These are phyloP conservation scores for Skeletonema costatum DNA, from an alignment of 108 stramenopile genomes.

Conservation along the genomic window DNA sequence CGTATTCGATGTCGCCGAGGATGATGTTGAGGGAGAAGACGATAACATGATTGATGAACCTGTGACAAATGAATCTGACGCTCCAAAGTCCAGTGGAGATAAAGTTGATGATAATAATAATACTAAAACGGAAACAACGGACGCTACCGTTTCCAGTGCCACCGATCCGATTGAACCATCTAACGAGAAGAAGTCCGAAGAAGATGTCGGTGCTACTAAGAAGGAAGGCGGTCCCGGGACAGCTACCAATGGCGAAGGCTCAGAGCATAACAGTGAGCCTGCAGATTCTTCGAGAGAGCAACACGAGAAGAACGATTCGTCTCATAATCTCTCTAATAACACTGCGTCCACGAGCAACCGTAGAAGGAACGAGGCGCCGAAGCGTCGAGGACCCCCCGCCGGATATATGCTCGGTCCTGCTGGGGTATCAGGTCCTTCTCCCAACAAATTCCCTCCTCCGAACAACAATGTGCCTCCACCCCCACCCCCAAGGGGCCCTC, in stretches of 20 bases:
- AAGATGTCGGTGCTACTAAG: background rate
- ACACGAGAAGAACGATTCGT: conserved; percentile 8
- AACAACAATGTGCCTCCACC: conserved; percentile 10
- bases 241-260: conserved; percentile 1
- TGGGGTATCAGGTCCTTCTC: conserved; percentile 28
- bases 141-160: conserved; percentile 14
- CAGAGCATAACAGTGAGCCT: background rate
- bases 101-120: conserved; percentile 38
- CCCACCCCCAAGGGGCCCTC: conserved; percentile 27
- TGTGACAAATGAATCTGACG: background rate
- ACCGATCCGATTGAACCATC: background rate
- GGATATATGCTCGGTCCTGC: conserved; percentile 87
- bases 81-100: conserved; percentile 6
- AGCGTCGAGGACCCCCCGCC: conserved; percentile 76
- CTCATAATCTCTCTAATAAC: conserved; percentile 12
- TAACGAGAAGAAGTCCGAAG: background rate
- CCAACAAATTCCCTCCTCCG: background rate
- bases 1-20: conserved; percentile 77
- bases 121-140: conserved; percentile 45
- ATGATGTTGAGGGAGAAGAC: conserved; percentile 32
- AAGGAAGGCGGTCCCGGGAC: conserved; percentile 4
- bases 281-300: conserved; percentile 6
- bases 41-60: conserved; percentile 28
- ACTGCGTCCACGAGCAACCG: conserved; percentile 1
- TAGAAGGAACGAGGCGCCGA: conserved; percentile 41